These are phyloP conservation scores for Mikania micrantha DNA, from an alignment of 129 eudicot species.

Conservation along the genomic window DNA sequence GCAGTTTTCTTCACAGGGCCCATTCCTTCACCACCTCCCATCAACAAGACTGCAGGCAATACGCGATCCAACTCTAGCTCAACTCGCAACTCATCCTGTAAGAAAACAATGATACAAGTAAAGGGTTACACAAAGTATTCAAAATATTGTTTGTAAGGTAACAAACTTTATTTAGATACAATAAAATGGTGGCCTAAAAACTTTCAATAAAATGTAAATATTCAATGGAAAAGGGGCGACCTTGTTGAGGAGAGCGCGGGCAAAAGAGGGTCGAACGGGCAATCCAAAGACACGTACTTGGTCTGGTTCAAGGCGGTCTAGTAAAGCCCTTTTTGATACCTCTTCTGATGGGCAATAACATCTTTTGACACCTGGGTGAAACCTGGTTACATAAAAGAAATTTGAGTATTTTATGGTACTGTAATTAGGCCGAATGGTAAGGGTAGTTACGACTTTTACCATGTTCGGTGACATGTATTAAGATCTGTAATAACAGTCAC, in stretches of 20 bases:
- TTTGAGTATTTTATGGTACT: neutral
- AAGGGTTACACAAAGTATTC: no score
- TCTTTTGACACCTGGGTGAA: slow-evolving; percentile 83
- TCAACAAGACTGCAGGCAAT: slow-evolving; percentile 81
- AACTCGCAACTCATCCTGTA: slow-evolving; percentile 67
- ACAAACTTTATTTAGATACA: neutral
- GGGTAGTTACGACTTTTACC: slow-evolving; percentile 39
- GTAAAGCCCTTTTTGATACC: slow-evolving; percentile 72
- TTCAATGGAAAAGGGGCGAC: slow-evolving; percentile 4
- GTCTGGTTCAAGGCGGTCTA: slow-evolving; percentile 60
- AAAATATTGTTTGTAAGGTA: no score
- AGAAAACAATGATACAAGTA: neutral
- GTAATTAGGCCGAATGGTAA: neutral
- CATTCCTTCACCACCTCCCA: slow-evolving; percentile 99
- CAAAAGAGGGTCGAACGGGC: slow-evolving; percentile 81
- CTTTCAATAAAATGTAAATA: no score
- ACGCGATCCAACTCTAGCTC: slow-evolving; percentile 68
- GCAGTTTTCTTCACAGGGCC: slow-evolving; percentile 97
- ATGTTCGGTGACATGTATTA: slow-evolving; percentile 85
- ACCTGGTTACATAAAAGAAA: slow-evolving; percentile 41
- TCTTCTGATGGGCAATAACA: slow-evolving; percentile 85
- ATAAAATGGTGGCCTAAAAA: neutral
- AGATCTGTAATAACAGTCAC: slow-evolving; percentile 97
- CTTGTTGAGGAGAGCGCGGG: slow-evolving; percentile 67
- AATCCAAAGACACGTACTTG: slow-evolving; percentile 74